phyloP scores from a whole-genome alignment of 345 rosid genomes.

The Arabidopsis arenosa region DNA sequence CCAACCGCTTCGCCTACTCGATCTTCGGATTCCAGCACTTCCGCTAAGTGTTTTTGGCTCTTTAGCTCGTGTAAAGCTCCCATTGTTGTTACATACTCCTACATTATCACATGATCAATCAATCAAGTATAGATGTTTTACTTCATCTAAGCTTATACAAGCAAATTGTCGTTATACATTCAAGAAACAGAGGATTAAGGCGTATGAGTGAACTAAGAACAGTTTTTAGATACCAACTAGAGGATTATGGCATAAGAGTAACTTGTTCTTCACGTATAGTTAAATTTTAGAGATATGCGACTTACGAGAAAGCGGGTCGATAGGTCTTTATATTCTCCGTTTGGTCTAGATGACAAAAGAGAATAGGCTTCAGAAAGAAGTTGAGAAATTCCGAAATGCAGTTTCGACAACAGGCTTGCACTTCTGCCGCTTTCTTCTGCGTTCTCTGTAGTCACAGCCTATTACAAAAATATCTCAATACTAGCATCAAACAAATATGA shows the following conservation, averaged over 20 bases:
- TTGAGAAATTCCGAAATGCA: slow-evolving; percentile 69
- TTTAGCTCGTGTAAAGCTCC: slow-evolving; percentile 68
- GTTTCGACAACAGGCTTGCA: slow-evolving; percentile 62
- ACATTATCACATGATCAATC: slow-evolving; percentile 9
- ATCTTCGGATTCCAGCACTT: slow-evolving; percentile 47
- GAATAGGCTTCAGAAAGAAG: slow-evolving; percentile 60
- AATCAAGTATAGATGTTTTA: slow-evolving; percentile 2
- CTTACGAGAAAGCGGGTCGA: slow-evolving; percentile 65
- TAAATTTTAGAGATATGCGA: neutral
- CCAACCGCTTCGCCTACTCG: slow-evolving; percentile 64
- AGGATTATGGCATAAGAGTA: neutral
- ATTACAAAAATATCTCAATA: neutral
- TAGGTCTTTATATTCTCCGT: slow-evolving; percentile 56
- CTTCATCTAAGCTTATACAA: neutral
- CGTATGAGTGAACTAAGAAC: neutral
- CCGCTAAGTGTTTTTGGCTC: slow-evolving; percentile 63
- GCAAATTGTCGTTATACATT: neutral
- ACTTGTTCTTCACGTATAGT: neutral
- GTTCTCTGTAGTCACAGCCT: slow-evolving; percentile 66
- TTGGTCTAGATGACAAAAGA: slow-evolving; percentile 44
- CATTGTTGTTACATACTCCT: slow-evolving; percentile 67
- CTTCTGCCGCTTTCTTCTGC: slow-evolving; percentile 72
- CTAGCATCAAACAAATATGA: neutral
- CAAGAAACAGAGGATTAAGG: slow-evolving; percentile 14
- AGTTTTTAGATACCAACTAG: neutral